Evolutionary conservation across 164 flowering plant species (phyloP).

Genomic region (Protea cynaroides): DNA sequence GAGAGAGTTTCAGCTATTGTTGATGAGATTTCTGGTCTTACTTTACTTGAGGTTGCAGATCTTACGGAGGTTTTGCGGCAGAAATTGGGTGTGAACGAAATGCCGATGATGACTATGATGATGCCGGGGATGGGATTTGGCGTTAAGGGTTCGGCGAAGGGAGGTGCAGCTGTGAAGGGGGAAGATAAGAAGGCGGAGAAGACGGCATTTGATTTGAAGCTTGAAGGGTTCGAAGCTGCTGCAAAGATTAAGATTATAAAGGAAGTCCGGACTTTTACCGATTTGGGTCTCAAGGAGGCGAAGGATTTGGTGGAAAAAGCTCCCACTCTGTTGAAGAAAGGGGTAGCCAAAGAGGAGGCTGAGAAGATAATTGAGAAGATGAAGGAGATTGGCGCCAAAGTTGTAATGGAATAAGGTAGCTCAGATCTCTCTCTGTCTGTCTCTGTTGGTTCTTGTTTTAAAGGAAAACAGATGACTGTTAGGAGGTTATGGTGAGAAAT

Average conservation of each 20-base stretch:
- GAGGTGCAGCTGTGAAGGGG: constrained; percentile 32
- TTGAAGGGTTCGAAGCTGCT: constrained; percentile 74
- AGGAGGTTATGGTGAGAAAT: too few species aligned
- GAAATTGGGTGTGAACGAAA: constrained; percentile 49
- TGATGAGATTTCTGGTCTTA: constrained; percentile 60
- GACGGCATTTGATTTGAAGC: constrained; percentile 78
- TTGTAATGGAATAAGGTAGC: constrained; percentile 24
- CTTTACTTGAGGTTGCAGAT: constrained; percentile 65
- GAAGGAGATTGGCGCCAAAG: constrained; percentile 31
- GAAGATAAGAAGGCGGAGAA: constrained; percentile 71
- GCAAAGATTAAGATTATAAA: constrained; percentile 85
- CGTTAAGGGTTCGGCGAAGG: constrained; percentile 22
- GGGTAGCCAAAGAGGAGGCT: constrained; percentile 30
- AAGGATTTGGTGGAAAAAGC: constrained; percentile 38
- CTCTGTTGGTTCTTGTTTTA: background rate
- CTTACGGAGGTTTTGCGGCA: constrained; percentile 56
- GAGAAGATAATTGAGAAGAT: constrained; percentile 32
- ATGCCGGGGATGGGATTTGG: constrained; percentile 79
- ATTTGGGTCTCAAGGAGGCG: constrained; percentile 37
- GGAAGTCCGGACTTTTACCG: constrained; percentile 82
- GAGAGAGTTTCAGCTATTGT: constrained; percentile 54
- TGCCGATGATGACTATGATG: constrained; percentile 80
- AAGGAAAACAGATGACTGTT: background rate
- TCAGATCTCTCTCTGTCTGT: background rate
- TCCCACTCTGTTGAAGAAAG: constrained; percentile 29